Percentiles rank a stretch among this genome's conserved stretches.
Conservation (phyloP, 1,284 basidiomycete species). For the Trichosporon inkin region DNA sequence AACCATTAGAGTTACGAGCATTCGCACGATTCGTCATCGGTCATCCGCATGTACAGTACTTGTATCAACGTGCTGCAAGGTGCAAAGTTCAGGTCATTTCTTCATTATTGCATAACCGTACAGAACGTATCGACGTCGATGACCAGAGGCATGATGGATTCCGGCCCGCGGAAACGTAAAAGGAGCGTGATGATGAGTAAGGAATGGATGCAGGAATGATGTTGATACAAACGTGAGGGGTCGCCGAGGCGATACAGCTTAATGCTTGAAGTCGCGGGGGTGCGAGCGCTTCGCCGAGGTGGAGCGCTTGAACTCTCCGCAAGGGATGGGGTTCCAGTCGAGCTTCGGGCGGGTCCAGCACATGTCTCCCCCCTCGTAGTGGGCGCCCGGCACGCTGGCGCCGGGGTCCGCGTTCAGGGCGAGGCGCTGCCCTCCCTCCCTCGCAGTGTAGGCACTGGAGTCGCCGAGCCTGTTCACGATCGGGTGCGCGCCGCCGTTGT, state of each 20-base stretch:
- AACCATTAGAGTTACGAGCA: neutral
- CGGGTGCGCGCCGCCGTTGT: conserved; percentile 5
- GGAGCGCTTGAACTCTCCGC: conserved; percentile 5
- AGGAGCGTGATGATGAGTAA: too few relatives aligned
- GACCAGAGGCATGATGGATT: too few relatives aligned
- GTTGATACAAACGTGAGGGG: neutral
- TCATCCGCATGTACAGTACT: neutral
- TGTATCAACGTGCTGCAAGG: neutral
- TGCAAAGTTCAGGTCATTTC: neutral
- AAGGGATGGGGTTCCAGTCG: conserved; percentile 2
- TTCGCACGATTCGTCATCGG: neutral
- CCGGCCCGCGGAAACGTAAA: too few relatives aligned
- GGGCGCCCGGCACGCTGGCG: neutral
- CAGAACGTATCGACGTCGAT: neutral
- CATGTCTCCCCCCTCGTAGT: conserved; percentile 1
- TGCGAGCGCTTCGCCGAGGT: neutral
- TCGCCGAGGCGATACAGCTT: neutral
- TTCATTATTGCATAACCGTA: neutral
- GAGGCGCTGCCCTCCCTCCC: neutral
- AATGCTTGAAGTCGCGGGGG: neutral
- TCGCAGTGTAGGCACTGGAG: neutral
- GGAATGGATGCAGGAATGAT: neutral
- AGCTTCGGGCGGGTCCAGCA: conserved; percentile 1
- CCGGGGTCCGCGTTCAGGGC: neutral
- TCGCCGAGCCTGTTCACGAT: conserved; percentile 6